These are phyloP conservation scores for Phoma sp. DNA, from an alignment of 2,329 filamentous ascomycete species.

Conservation along the genomic window DNA sequence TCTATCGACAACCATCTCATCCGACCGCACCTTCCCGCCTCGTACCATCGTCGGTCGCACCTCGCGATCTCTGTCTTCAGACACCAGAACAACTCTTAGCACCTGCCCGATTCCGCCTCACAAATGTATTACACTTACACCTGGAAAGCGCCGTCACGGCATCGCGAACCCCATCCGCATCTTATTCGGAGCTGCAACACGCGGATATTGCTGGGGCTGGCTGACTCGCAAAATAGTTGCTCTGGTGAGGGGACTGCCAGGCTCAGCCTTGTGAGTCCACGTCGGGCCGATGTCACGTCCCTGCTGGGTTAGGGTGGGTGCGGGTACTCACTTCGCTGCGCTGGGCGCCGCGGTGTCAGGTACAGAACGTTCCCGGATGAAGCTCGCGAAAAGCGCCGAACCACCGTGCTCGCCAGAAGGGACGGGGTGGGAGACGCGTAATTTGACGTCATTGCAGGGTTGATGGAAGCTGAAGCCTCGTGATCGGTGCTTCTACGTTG, in stretches of 20 bases:
- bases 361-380: background rate
- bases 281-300: constrained; percentile 10
- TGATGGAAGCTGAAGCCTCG: constrained; percentile 1
- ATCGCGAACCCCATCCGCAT: background rate
- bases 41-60: constrained; percentile 4
- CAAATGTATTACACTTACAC: background rate
- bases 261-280: constrained; percentile 8
- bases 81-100: background rate
- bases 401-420: background rate
- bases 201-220: background rate
- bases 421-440: constrained; percentile 6
- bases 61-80: background rate
- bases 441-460: constrained; percentile 6
- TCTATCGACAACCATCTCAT: background rate
- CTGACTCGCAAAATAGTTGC: constrained; percentile 2
- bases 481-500: constrained; percentile 5
- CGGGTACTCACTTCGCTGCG: background rate
- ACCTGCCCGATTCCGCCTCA: constrained; percentile 1
- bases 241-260: background rate
- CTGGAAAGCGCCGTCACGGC: background rate
- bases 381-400: constrained; percentile 13
- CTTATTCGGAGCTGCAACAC: background rate
- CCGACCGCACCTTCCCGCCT: background rate
- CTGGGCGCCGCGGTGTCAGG: background rate
- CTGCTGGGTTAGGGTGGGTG: background rate